A percentile compares a stretch with the other conserved stretches of the same genome.
Conservation (phyloP, 2,329 filamentous ascomycete species). For the Tricladium varicosporioides region DNA sequence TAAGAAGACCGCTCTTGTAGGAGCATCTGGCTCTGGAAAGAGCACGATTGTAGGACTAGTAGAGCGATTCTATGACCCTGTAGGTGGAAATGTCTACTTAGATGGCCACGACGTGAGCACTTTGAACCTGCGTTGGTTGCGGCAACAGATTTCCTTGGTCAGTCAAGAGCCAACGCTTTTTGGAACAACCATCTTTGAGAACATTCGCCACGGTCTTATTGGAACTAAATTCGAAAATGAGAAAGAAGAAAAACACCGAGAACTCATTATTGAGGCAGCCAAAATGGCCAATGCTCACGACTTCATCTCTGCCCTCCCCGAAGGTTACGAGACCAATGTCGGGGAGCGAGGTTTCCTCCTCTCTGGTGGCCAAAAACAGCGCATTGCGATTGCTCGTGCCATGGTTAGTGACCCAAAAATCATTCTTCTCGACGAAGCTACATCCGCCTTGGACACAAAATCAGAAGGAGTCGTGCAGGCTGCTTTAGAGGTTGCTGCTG, state of each 20-base stretch:
- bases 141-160: slow-evolving; percentile 88
- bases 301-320: slow-evolving; percentile 77
- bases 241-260: slow-evolving; percentile 63
- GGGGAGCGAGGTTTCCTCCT: slow-evolving; percentile 91
- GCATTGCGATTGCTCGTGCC: slow-evolving; percentile 89
- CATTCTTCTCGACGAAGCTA: slow-evolving; percentile 91
- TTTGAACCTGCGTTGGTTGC: slow-evolving; percentile 85
- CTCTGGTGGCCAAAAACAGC: slow-evolving; percentile 94
- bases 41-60: slow-evolving; percentile 91
- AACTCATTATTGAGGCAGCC: slow-evolving; percentile 76
- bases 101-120: slow-evolving; percentile 80
- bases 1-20: slow-evolving; percentile 90
- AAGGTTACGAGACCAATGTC: slow-evolving; percentile 92
- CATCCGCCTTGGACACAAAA: slow-evolving; percentile 88
- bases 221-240: slow-evolving; percentile 74
- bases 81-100: slow-evolving; percentile 73
- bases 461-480: slow-evolving; percentile 93
- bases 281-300: slow-evolving; percentile 93
- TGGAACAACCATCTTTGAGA: slow-evolving; percentile 82
- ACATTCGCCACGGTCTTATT: slow-evolving; percentile 87
- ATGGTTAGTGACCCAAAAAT: slow-evolving; percentile 91
- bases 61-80: slow-evolving; percentile 91
- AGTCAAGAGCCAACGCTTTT: slow-evolving; percentile 93
- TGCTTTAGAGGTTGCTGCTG: slow-evolving; percentile 80
- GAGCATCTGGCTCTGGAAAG: slow-evolving; percentile 91